Conservation (phyloP, 768 basidiomycete species). For the Pholiota conissans region DNA sequence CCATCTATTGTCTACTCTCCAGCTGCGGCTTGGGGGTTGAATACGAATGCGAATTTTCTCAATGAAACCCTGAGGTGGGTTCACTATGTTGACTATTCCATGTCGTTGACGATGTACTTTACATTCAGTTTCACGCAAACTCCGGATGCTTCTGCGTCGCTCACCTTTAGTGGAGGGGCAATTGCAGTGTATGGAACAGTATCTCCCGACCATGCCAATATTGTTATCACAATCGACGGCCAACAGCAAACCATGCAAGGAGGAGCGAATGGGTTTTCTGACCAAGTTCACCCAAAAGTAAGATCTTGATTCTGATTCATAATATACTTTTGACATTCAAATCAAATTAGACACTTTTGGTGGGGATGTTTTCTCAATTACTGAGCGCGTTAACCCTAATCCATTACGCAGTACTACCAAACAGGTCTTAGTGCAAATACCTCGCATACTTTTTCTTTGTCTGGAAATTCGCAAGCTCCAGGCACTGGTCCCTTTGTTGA, state of each 20-base stretch:
- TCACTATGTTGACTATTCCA: neutral
- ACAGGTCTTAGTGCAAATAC: constrained; percentile 34
- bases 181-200: constrained; percentile 55
- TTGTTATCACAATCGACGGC: constrained; percentile 47
- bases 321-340: neutral
- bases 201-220: constrained; percentile 49
- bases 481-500: constrained; percentile 42
- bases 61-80: constrained; percentile 46
- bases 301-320: neutral
- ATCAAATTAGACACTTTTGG: constrained; percentile 32
- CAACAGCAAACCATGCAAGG: constrained; percentile 30
- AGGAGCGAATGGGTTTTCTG: constrained; percentile 32
- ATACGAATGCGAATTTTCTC: constrained; percentile 27
- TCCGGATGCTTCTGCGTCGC: constrained; percentile 39
- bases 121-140: constrained; percentile 38
- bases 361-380: constrained; percentile 10
- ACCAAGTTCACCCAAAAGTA: constrained; percentile 23
- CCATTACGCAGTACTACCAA: constrained; percentile 37
- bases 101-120: neutral
- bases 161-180: constrained; percentile 50
- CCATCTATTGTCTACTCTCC: constrained; percentile 39
- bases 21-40: constrained; percentile 24
- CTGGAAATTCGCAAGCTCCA: constrained; percentile 26
- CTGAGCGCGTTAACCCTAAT: neutral
- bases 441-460: constrained; percentile 38